These are phyloP conservation scores for Trametes meyenii DNA, from an alignment of 768 basidiomycete species.

Conservation along the genomic window DNA sequence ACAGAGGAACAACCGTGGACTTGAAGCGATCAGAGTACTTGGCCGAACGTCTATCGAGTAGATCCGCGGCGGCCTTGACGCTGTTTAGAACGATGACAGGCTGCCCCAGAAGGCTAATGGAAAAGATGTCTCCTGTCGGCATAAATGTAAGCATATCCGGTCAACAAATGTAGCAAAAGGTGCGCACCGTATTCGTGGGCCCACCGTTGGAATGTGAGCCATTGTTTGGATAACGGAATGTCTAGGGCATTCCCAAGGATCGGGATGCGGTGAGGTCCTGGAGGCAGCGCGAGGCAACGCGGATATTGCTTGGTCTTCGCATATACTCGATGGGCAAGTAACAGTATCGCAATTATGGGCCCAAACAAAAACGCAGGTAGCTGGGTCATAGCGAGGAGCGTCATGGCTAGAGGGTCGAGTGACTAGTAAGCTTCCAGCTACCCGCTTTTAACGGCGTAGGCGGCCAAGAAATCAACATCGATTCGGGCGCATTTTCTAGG, in stretches of 20 bases:
- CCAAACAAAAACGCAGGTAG: not conserved
- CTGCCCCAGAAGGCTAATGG: conserved; percentile 23
- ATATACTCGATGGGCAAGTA: not conserved
- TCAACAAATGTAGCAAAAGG: not conserved
- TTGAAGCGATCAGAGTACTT: conserved; percentile 44
- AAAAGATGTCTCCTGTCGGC: conserved; percentile 21
- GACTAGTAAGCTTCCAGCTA: too few species aligned
- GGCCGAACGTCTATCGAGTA: conserved; percentile 45
- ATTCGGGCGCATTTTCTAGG: too few species aligned
- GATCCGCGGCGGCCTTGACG: conserved; percentile 39
- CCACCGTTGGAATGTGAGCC: conserved; percentile 7
- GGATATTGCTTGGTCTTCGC: not conserved
- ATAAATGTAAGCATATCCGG: not conserved
- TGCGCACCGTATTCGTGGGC: conserved; percentile 4
- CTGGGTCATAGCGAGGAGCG: not conserved
- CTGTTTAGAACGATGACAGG: conserved; percentile 42
- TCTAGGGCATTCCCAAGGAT: conserved; percentile 11
- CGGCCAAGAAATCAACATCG: too few species aligned
- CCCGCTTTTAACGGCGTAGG: too few species aligned
- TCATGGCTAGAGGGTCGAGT: too few species aligned
- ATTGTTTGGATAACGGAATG: conserved; percentile 6
- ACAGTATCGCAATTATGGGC: not conserved
- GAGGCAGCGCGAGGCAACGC: conserved; percentile 2
- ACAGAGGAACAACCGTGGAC: conserved; percentile 3
- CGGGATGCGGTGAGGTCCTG: conserved; percentile 6